Percentiles rank a stretch among this genome's conserved stretches.
Evolutionary conservation across 495 filamentous ascomycete species (phyloP).

Genomic region (Apodospora peruviana): DNA sequence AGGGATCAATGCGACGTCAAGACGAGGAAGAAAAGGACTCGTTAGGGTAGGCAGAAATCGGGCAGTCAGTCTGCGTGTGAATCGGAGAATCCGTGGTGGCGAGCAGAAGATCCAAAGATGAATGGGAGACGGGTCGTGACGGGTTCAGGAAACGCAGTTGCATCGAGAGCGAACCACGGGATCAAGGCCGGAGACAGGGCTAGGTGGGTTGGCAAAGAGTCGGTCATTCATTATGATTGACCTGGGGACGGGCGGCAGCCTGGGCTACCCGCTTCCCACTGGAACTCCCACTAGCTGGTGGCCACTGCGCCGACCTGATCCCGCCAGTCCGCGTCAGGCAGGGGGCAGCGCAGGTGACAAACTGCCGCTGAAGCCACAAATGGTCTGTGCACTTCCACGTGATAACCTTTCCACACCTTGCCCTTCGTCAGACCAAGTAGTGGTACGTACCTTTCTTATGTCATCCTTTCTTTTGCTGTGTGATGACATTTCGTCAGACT

Average conservation of each 20-base stretch:
- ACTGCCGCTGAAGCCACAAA: not conserved
- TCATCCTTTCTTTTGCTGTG: too few species aligned
- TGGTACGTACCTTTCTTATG: not conserved
- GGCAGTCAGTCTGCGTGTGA: too few species aligned
- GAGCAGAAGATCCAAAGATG: too few species aligned
- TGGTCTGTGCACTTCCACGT: not conserved
- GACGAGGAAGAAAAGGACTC: too few species aligned
- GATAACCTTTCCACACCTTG: not conserved
- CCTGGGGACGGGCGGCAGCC: too few species aligned
- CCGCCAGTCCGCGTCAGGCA: not conserved
- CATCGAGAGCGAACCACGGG: constrained; percentile 14
- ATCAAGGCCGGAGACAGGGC: constrained; percentile 4
- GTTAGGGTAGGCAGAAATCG: too few species aligned
- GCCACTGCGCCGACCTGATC: not conserved
- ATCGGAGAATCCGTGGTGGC: too few species aligned
- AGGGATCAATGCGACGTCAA: too few species aligned
- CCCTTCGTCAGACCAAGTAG: not conserved
- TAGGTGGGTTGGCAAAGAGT: not conserved
- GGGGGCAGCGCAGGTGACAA: not conserved
- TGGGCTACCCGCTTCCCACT: not conserved
- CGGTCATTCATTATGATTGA: constrained; percentile 9
- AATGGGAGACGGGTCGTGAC: too few species aligned
- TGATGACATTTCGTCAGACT: not conserved
- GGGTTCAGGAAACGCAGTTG: not conserved
- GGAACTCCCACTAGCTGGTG: not conserved